Base-by-base conservation (phyloP, 768 basidiomycete species). In the Trametes punicea region DNA sequence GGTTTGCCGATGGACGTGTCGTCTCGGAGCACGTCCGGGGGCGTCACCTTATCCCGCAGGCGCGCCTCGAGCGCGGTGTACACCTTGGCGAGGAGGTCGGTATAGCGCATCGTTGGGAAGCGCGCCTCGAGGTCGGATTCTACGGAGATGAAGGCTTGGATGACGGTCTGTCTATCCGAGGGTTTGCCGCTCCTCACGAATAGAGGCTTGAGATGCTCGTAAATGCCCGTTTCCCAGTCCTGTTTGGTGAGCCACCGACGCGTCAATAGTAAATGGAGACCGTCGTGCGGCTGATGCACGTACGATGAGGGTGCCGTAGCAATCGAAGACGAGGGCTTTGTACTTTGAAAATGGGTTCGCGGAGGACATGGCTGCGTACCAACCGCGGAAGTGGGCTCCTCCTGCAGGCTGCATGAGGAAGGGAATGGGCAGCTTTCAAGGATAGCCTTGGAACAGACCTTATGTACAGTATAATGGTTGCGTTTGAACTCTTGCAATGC, bases 171-270 rank as follows among this genome's bases (percentile, higher is more conserved):
- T 57, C 77, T 77, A 21, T 77, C 71, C 78, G 83, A 82, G 54
- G 77, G 77, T 8, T 63, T 55, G 30, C 55, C 46, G 41, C 39
- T 41, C 20, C 46, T 41, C 11, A 44, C 45, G 40, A 86, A 73
- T 27, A 86, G 70, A 1, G 83, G 85, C 40, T 74, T 65, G 27
- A 90, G 73, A 0, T 73, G 78, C 11, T 73, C 65, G 69, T 78
- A 79, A 47, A 91, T 77, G 15, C 85, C 84, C 5, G 78, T 75
- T 69, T 90, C 88, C 88, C 88, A 90, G 67, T 91, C 84, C 78
- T 85, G 45, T n/a, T 11, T n/a, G n/a, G n/a, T 16, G 27, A 15
- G 25, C 27, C 52, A 6, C 33, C 15, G 31, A 6, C 27, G 47
- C 29, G 26, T 20, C 5, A n/a, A 9, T 26, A 21, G 44, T 13